Percentiles rank a stretch among this genome's conserved stretches.
Evolutionary conservation across 2,329 filamentous ascomycete species (phyloP).

Genomic region (Hypomyces rosellus): DNA sequence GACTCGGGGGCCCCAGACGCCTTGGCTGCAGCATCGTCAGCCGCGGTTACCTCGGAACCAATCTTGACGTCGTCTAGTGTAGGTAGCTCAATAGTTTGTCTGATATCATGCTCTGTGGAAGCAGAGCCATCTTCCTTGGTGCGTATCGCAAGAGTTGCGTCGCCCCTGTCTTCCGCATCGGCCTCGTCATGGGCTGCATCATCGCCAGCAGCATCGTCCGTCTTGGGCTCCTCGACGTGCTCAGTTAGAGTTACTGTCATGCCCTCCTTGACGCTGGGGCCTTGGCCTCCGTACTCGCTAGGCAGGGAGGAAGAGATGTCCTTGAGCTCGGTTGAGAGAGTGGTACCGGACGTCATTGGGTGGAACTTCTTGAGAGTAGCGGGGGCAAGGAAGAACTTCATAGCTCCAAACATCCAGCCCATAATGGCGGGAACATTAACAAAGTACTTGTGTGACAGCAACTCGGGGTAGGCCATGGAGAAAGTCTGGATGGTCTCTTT

Average conservation of each 20-base stretch:
- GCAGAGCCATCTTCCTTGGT: no score
- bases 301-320: slow-evolving; percentile 60
- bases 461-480: slow-evolving; percentile 78
- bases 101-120: no score
- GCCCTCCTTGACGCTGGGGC: slow-evolving; percentile 35
- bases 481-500: slow-evolving; percentile 79
- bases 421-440: slow-evolving; percentile 89
- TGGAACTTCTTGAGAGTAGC: slow-evolving; percentile 76
- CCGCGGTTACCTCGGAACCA: not conserved
- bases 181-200: slow-evolving; percentile 1
- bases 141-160: not conserved
- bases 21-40: not conserved
- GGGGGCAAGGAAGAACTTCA: slow-evolving; percentile 68
- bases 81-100: no score
- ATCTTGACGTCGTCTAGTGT: no score
- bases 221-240: slow-evolving; percentile 9
- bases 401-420: slow-evolving; percentile 74
- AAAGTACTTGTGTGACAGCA: slow-evolving; percentile 82
- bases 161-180: slow-evolving; percentile 7
- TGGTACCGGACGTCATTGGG: slow-evolving; percentile 66
- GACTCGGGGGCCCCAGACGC: slow-evolving; percentile 1
- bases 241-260: slow-evolving; percentile 25
- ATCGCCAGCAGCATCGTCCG: slow-evolving; percentile 7
- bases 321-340: slow-evolving; percentile 56
- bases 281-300: slow-evolving; percentile 72